Evolutionary conservation across 257 asterid genomes (phyloP).

Genomic region (Thymus quinquecostatus): DNA sequence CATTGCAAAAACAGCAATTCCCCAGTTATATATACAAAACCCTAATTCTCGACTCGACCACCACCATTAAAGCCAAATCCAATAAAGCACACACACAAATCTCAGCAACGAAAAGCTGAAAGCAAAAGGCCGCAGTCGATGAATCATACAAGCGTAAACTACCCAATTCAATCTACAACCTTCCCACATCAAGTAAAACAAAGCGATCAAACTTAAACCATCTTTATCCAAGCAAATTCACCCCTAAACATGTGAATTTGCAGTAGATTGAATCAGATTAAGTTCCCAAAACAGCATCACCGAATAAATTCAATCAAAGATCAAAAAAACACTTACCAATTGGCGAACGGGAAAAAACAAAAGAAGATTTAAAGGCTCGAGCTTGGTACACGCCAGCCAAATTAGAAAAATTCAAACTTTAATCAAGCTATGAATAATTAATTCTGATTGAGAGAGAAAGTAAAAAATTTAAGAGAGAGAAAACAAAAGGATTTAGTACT

Average conservation of each 20-base stretch:
- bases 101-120: conserved; percentile 26
- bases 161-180: conserved; percentile 25
- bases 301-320: conserved; percentile 40
- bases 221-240: conserved; percentile 29
- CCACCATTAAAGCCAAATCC: conserved; percentile 21
- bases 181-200: conserved; percentile 23
- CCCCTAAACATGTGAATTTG: neutral
- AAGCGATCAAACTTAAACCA: conserved; percentile 44
- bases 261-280: conserved; percentile 26
- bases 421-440: neutral
- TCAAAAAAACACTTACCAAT: conserved; percentile 29
- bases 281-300: conserved; percentile 25
- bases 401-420: neutral
- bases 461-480: neutral
- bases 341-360: neutral
- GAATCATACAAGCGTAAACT: conserved; percentile 22
- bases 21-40: conserved; percentile 33
- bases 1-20: conserved; percentile 14
- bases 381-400: conserved; percentile 23
- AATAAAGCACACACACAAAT: conserved; percentile 31
- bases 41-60: conserved; percentile 39
- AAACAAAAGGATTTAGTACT: neutral
- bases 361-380: neutral
- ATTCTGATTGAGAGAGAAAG: neutral
- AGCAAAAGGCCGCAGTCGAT: conserved; percentile 19